A percentile compares a stretch with the other conserved stretches of the same genome.
Evolutionary conservation across 805 yeast species (phyloP).

Genomic region (Blastobotrys mokoenaii): DNA sequence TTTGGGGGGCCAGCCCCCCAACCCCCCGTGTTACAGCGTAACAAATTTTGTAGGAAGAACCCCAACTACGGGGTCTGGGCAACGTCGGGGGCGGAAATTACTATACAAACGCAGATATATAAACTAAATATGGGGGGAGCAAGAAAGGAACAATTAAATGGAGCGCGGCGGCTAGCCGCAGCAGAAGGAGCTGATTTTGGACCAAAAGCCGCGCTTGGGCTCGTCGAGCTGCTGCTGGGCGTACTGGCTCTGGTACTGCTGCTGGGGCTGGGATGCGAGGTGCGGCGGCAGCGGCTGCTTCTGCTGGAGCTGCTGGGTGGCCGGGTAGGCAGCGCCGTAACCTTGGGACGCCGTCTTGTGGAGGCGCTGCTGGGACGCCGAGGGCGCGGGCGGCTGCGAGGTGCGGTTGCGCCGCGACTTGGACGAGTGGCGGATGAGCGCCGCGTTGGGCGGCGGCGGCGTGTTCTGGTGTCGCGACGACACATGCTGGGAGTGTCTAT

Average conservation of each 20-base stretch:
- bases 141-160: too few relatives aligned
- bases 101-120: too few relatives aligned
- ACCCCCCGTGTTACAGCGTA: too few relatives aligned
- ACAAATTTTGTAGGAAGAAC: too few relatives aligned
- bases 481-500: slow-evolving; percentile 24
- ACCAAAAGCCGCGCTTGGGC: slow-evolving; percentile 24
- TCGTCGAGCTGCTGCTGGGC: slow-evolving; percentile 14
- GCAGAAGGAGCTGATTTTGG: slow-evolving; percentile 25
- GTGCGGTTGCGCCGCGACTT: slow-evolving; percentile 24
- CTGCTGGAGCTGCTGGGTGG: slow-evolving; percentile 13
- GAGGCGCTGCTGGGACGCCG: slow-evolving; percentile 8
- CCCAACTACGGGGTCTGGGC: too few relatives aligned
- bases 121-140: too few relatives aligned
- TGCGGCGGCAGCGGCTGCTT: too few relatives aligned
- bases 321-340: slow-evolving; percentile 2
- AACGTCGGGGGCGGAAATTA: too few relatives aligned
- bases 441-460: slow-evolving; percentile 29
- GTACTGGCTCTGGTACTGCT: slow-evolving; percentile 11
- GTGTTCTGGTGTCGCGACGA: slow-evolving; percentile 29
- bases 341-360: not conserved
- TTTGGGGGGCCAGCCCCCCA: too few relatives aligned
- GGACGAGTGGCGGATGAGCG: slow-evolving; percentile 27
- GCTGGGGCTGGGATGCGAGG: slow-evolving; percentile 9
- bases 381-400: slow-evolving; percentile 16
- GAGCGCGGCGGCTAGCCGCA: slow-evolving; percentile 24